Conservation (phyloP, 225 moss, liverwort and hornwort genomes). For the Antitrichia curtipendula region DNA sequence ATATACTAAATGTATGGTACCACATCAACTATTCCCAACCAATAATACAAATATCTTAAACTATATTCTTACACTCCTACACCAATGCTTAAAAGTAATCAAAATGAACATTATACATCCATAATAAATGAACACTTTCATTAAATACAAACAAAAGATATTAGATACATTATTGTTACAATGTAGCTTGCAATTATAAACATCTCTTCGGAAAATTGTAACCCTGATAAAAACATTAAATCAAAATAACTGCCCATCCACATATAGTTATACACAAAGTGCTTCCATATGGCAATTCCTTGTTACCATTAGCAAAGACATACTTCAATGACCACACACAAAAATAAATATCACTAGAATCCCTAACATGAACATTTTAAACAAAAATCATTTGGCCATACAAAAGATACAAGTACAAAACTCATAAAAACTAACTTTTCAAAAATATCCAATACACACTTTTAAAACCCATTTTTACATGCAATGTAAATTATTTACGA, state of each 20-base stretch:
- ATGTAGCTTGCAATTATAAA: neutral
- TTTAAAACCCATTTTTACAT: neutral
- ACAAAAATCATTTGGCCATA: neutral
- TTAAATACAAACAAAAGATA: neutral
- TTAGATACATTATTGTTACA: neutral
- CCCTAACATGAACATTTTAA: accelerated
- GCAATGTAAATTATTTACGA: neutral
- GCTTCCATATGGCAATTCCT: neutral
- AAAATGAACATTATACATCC: neutral
- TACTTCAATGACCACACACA: neutral
- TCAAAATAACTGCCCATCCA: too few species aligned
- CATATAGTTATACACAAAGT: neutral
- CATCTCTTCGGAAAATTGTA: neutral
- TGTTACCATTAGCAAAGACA: neutral
- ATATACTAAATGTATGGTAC: neutral
- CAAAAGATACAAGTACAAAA: neutral
- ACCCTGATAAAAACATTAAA: neutral
- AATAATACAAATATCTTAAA: too few species aligned
- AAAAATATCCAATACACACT: neutral
- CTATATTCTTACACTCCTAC: neutral
- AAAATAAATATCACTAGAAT: neutral
- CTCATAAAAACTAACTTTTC: accelerated
- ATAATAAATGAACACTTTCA: neutral
- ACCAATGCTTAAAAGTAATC: neutral
- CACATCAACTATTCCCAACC: too few species aligned